These are phyloP conservation scores for Salix suchowensis DNA, from an alignment of 345 rosid genomes.

Conservation along the genomic window DNA sequence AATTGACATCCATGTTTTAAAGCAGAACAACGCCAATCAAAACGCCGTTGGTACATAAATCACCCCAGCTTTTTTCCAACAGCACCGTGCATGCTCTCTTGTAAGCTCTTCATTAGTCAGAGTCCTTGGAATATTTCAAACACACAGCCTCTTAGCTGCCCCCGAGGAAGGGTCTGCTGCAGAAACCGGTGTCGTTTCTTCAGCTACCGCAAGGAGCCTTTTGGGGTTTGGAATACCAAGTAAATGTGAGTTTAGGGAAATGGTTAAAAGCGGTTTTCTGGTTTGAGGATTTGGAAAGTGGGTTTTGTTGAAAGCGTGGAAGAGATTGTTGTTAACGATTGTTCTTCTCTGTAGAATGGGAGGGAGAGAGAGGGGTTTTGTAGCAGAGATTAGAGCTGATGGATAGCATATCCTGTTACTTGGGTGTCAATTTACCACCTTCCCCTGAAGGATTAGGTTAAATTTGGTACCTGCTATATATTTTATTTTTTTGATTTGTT, in stretches of 20 bases:
- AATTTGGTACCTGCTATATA: no score
- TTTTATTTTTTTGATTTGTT: no score
- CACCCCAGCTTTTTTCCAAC: slow-evolving; percentile 73
- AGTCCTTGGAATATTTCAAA: slow-evolving; percentile 80
- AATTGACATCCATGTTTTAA: neutral
- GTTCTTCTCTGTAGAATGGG: neutral
- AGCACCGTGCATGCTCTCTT: slow-evolving; percentile 55
- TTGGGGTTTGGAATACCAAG: neutral
- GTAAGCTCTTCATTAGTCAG: slow-evolving; percentile 50
- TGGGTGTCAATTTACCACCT: no score
- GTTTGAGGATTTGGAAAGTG: slow-evolving; percentile 20
- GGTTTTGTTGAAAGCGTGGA: slow-evolving; percentile 15
- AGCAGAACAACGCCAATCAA: neutral
- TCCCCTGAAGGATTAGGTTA: no score
- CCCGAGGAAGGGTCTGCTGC: slow-evolving; percentile 39
- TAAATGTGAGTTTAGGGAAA: slow-evolving; percentile 1
- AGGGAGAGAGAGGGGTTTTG: neutral
- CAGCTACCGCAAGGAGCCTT: slow-evolving; percentile 41
- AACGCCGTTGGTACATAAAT: neutral
- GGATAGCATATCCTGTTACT: neutral
- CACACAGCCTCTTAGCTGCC: slow-evolving; percentile 55
- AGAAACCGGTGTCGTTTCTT: slow-evolving; percentile 31
- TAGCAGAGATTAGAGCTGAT: neutral
- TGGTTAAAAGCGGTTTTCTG: neutral
- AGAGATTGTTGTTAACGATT: slow-evolving; percentile 10